Base-by-base conservation (phyloP, 805 yeast genomes). In the Zygosaccharomyces siamensis region DNA sequence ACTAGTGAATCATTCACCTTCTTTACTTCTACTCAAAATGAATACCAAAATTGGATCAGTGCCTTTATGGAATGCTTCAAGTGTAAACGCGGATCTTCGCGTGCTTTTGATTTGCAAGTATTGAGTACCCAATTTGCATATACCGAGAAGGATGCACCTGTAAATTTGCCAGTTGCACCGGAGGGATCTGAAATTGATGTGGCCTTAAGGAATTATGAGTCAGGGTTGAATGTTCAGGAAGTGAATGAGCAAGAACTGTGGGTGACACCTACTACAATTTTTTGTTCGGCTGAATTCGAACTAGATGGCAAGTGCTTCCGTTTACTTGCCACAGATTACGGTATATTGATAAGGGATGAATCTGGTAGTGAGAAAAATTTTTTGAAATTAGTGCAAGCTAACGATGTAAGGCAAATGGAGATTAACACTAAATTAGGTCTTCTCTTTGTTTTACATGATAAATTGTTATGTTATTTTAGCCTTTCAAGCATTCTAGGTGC, bases 101-200 rank as follows among this genome's bases (percentile, higher is more conserved):
- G 78, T 49, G 84, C 87, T 0, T 83, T 83, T 60, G 59, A 70
- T 7, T 59, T 85, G 35, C 67, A 70, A 31, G 72, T 78, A 5
- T 59, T 87, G 5, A 71, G 84, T 5, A 84, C 81, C 56, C 72
- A 76, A 23, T 87, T 86, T 66, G 83, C 81, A 1, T 85, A 83
- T 62, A 84, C 80, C n/a, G 76, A 72, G 3, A 68, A 73, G 6
- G 77, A 74, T 36, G 71, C 74, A 18, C 73, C 81, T 1, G 62
- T 62, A 2, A 81, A 76, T 58, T 46, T 84, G 36, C 85, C 83
- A 4, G 63, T 78, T 1, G 72, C 78, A 46, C 75, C 79, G 0
- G 69, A 74, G 18, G 71, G 74, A 14, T 83, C 83, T 23, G 82
- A 78, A 5, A 64, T 81, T 31, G 76, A 76, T 57, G 59, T 35